Percentiles rank a stretch among this genome's conserved stretches.
Evolutionary conservation across 139 green algal genomes (phyloP).

Genomic region (Tetradesmus obliquus): DNA sequence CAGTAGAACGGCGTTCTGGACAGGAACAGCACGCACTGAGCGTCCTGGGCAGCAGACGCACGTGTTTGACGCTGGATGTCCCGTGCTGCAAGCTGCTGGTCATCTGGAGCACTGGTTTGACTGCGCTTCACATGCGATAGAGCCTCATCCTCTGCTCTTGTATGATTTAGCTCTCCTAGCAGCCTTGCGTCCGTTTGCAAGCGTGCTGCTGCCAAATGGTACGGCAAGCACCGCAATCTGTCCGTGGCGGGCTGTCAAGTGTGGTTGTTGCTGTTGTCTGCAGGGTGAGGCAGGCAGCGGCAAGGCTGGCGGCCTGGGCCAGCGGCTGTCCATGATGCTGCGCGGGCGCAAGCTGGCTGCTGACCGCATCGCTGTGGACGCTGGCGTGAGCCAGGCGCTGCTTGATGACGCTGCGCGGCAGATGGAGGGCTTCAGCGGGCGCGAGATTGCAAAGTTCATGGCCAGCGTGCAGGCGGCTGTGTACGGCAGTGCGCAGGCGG

Average conservation of each 20-base stretch:
- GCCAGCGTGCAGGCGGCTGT: constrained; percentile 89
- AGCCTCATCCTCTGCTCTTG: no score
- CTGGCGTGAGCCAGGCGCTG: constrained; percentile 59
- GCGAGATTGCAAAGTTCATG: constrained; percentile 98
- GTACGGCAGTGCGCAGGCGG: constrained; percentile 82
- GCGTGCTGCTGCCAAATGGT: neutral
- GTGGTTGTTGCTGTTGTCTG: neutral
- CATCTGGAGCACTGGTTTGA: no score
- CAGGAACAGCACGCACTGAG: no score
- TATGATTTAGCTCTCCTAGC: no score
- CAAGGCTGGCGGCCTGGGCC: constrained; percentile 15
- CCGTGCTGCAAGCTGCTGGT: no score
- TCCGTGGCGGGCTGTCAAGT: neutral
- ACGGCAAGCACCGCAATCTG: no score
- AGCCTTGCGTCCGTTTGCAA: neutral
- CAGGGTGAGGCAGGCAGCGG: constrained; percentile 69
- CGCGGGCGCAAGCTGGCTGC: constrained; percentile 63
- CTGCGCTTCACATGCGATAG: no score
- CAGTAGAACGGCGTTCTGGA: neutral
- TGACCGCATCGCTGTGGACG: constrained; percentile 68
- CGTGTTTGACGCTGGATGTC: no score
- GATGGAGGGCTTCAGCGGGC: constrained; percentile 91
- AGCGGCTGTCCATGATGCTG: constrained; percentile 37
- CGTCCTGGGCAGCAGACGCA: no score
- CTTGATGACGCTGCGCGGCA: constrained; percentile 74